A percentile compares a stretch with the other conserved stretches of the same genome.
These are phyloP conservation scores for Teratosphaeria zuluensis DNA, from an alignment of 2,329 filamentous ascomycete species.

Conservation along the genomic window DNA sequence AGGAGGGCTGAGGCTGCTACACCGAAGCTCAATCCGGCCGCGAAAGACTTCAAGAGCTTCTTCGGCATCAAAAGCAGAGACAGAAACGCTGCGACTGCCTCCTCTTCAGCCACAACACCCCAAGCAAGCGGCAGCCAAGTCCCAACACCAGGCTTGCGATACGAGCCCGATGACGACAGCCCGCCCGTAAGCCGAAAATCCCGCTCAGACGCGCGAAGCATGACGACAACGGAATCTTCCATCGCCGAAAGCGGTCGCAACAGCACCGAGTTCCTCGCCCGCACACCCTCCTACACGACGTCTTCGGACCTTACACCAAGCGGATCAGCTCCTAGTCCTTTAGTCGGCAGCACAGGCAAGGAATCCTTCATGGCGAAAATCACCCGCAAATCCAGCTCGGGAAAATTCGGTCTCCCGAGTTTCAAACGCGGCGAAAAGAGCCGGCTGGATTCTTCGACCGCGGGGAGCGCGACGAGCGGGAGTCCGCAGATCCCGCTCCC, in stretches of 20 bases:
- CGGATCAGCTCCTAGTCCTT: constrained; percentile 22
- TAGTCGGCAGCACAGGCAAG: constrained; percentile 26
- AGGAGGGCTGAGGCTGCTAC: constrained; percentile 38
- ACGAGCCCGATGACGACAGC: constrained; percentile 24
- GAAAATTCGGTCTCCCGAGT: constrained; percentile 32
- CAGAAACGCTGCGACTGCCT: constrained; percentile 13
- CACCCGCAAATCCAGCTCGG: constrained; percentile 36
- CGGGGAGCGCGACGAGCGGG: neutral
- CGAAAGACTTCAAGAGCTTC: constrained; percentile 73
- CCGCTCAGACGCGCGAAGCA: constrained; percentile 31
- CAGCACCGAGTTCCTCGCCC: constrained; percentile 17
- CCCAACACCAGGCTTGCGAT: neutral
- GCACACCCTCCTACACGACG: constrained; percentile 27
- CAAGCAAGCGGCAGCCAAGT: neutral
- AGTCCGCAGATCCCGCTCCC: neutral
- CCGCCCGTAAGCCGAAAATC: constrained; percentile 30
- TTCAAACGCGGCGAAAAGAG: constrained; percentile 30
- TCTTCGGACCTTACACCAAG: constrained; percentile 20
- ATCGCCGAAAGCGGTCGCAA: constrained; percentile 14
- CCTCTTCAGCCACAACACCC: constrained; percentile 11
- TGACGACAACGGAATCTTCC: constrained; percentile 25
- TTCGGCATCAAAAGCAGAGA: constrained; percentile 40
- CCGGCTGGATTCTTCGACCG: constrained; percentile 14
- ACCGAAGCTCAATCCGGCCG: constrained; percentile 70
- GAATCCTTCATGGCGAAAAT: constrained; percentile 43